Conservation (phyloP, 2,329 filamentous ascomycete genomes). For the Davidsoniella eucalypti region DNA sequence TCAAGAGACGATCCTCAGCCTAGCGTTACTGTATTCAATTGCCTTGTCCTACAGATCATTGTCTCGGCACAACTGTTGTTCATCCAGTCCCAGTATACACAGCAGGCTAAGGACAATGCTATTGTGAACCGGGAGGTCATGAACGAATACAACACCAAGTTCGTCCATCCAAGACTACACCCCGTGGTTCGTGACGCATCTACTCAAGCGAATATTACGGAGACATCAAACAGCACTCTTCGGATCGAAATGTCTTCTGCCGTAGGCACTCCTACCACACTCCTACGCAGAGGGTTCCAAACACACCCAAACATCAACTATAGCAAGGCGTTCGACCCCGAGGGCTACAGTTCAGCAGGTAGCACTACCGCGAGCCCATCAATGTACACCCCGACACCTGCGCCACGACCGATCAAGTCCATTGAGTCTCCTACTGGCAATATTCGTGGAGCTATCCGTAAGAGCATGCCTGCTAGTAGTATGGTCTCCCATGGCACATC, state of each 20-base stretch:
- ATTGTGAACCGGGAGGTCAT: constrained; percentile 84
- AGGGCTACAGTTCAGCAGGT: constrained; percentile 20
- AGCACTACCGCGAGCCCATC: constrained; percentile 23
- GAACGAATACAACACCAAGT: constrained; percentile 92
- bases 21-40: constrained; percentile 71
- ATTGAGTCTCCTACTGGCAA: constrained; percentile 5
- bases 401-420: constrained; percentile 1
- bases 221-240: constrained; percentile 25
- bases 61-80: constrained; percentile 63
- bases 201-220: constrained; percentile 52
- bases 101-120: constrained; percentile 69
- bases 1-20: constrained; percentile 59
- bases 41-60: constrained; percentile 57
- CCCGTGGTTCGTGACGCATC: constrained; percentile 61
- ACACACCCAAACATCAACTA: constrained; percentile 77
- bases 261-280: constrained; percentile 37
- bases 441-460: constrained; percentile 1
- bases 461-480: constrained; percentile 2
- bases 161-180: constrained; percentile 78
- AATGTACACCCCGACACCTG: constrained; percentile 20
- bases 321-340: constrained; percentile 52
- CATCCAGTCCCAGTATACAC: constrained; percentile 57
- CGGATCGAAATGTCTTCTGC: constrained; percentile 19
- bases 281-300: constrained; percentile 60
- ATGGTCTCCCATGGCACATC: constrained; percentile 9